Evolutionary conservation across 139 green algal genomes (phyloP).

Genomic region (Chlorella sp.): DNA sequence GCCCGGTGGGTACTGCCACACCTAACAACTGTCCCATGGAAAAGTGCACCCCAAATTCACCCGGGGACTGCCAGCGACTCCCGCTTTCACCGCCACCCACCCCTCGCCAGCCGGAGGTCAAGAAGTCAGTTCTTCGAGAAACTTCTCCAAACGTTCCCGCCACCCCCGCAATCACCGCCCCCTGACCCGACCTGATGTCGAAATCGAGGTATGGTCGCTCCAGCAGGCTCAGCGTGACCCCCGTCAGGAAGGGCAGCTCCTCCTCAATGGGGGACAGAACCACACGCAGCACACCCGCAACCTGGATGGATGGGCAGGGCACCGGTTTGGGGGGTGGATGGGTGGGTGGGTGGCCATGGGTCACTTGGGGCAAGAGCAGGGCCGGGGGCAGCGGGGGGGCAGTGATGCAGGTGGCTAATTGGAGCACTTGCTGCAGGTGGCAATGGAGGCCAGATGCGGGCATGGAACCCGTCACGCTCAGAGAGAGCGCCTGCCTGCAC

Average conservation of each 20-base stretch:
- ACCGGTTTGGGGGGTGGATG: no score
- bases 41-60: no score
- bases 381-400: no score
- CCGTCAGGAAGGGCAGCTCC: constrained; percentile 52
- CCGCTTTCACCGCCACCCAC: no score
- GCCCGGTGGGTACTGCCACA: not conserved
- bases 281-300: constrained; percentile 43
- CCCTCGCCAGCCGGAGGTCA: no score
- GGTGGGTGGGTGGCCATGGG: not conserved
- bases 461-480: no score
- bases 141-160: no score
- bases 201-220: constrained; percentile 50
- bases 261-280: constrained; percentile 46
- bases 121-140: not conserved
- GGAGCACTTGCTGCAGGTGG: not conserved
- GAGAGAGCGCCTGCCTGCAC: no score
- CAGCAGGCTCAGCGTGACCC: constrained; percentile 40
- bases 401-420: not conserved
- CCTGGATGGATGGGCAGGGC: not conserved
- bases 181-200: constrained; percentile 32
- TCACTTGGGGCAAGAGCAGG: not conserved
- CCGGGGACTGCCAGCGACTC: no score
- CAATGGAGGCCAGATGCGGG: not conserved
- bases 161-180: not conserved
- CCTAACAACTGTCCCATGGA: no score